phyloP scores from a whole-genome alignment of 2,329 filamentous ascomycete species.

The Dothideomycetes sp. region DNA sequence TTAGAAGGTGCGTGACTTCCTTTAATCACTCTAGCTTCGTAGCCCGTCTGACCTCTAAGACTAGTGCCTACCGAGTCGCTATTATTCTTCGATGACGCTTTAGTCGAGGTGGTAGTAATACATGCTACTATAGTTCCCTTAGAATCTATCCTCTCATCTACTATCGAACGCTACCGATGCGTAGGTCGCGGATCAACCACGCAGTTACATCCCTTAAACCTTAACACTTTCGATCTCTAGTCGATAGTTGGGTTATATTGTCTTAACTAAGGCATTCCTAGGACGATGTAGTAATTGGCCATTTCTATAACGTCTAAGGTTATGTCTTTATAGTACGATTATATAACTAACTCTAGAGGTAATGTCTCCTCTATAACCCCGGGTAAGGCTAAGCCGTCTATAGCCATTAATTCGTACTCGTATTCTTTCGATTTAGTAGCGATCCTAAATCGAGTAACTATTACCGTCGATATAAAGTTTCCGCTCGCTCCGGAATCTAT shows the following conservation, averaged over 20 bases:
- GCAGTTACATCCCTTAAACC: slow-evolving; percentile 13
- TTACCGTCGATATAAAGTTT: too few relatives aligned
- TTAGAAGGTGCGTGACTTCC: slow-evolving; percentile 1
- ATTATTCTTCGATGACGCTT: background rate
- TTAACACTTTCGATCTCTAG: slow-evolving; percentile 15
- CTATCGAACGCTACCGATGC: slow-evolving; percentile 7
- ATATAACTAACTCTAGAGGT: slow-evolving; percentile 11
- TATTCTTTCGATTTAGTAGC: slow-evolving; percentile 10
- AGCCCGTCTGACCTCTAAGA: background rate
- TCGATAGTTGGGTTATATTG: slow-evolving; percentile 14
- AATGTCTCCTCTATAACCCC: slow-evolving; percentile 14
- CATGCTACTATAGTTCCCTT: slow-evolving; percentile 5
- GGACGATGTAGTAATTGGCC: slow-evolving; percentile 15
- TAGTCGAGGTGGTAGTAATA: background rate
- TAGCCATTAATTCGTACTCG: slow-evolving; percentile 13
- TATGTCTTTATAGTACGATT: slow-evolving; percentile 15
- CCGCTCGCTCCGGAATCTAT: too few relatives aligned
- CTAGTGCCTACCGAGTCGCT: background rate
- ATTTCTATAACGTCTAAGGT: slow-evolving; percentile 15
- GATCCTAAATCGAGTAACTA: too few relatives aligned
- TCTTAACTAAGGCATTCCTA: slow-evolving; percentile 16
- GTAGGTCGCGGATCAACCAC: slow-evolving; percentile 10
- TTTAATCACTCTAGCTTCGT: slow-evolving; percentile 1
- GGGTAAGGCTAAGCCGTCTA: slow-evolving; percentile 14
- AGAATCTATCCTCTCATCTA: slow-evolving; percentile 15